These are phyloP conservation scores for Schizosaccharomyces versatilis DNA, from an alignment of 1,139 yeast genomes.

Conservation along the genomic window DNA sequence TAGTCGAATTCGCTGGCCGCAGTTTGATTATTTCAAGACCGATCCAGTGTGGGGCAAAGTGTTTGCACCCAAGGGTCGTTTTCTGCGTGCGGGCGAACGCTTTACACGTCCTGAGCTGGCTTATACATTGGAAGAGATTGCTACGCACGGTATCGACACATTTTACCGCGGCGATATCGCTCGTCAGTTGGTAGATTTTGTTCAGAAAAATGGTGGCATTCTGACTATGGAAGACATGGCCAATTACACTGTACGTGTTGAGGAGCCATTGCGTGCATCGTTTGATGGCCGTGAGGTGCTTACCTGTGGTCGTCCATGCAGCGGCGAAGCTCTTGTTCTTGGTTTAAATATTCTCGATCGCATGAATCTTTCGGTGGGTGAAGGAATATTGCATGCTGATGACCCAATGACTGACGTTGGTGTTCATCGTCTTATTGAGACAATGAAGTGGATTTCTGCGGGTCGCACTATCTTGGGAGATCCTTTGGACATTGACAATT, in stretches of 20 bases:
- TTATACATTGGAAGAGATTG: conserved; percentile 42
- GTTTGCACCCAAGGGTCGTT: conserved; percentile 16
- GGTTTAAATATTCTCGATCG: conserved; percentile 43
- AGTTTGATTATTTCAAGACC: not conserved
- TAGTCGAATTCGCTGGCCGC: conserved; percentile 17
- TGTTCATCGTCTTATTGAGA: conserved; percentile 26
- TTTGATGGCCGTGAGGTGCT: conserved; percentile 29
- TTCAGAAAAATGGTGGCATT: conserved; percentile 36
- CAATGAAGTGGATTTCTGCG: conserved; percentile 85
- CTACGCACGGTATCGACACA: conserved; percentile 50
- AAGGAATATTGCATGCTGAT: conserved; percentile 34
- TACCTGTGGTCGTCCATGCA: conserved; percentile 54
- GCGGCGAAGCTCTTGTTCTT: conserved; percentile 61
- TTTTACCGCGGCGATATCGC: conserved; percentile 63
- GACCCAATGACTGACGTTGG: conserved; percentile 17
- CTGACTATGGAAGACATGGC: conserved; percentile 41
- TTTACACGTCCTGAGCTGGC: conserved; percentile 43
- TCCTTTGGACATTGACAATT: conserved; percentile 21
- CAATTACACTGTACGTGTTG: conserved; percentile 33
- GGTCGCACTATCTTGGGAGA: conserved; percentile 73
- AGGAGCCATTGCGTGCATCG: conserved; percentile 32
- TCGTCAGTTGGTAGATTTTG: conserved; percentile 27
- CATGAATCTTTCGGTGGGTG: conserved; percentile 19
- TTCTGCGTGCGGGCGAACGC: conserved; percentile 33
- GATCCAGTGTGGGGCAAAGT: conserved; percentile 8